phyloP scores from a whole-genome alignment of 2,329 filamentous ascomycete genomes.

The Botrytis aclada region DNA sequence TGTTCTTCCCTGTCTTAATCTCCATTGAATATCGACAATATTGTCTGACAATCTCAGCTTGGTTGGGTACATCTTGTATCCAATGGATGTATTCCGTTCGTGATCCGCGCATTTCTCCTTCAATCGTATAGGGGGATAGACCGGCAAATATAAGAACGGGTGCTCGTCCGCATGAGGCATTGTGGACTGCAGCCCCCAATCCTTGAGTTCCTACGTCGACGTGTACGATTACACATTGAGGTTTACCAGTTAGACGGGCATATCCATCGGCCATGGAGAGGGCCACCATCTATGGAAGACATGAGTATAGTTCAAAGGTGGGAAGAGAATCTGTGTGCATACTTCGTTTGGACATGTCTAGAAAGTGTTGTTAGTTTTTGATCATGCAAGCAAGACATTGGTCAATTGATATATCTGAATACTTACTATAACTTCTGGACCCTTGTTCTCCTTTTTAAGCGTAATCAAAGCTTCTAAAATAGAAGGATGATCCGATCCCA shows the following conservation, averaged over 20 bases:
- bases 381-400: not conserved
- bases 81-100: slow-evolving; percentile 76
- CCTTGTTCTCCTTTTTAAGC: slow-evolving; percentile 62
- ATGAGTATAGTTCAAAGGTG: slow-evolving; percentile 18
- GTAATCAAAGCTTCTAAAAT: slow-evolving; percentile 73
- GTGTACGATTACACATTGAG: slow-evolving; percentile 64
- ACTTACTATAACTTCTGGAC: slow-evolving; percentile 53
- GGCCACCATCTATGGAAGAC: slow-evolving; percentile 59
- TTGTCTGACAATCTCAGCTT: slow-evolving; percentile 68
- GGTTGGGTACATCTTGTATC: slow-evolving; percentile 75
- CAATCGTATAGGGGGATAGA: slow-evolving; percentile 68
- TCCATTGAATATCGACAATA: slow-evolving; percentile 71
- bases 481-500: slow-evolving; percentile 61
- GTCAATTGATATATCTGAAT: not conserved
- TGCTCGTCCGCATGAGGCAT: slow-evolving; percentile 65
- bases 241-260: slow-evolving; percentile 61
- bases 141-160: slow-evolving; percentile 72
- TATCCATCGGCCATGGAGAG: slow-evolving; percentile 76
- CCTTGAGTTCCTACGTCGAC: slow-evolving; percentile 78
- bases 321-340: slow-evolving; percentile 24
- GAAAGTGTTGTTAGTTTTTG: slow-evolving; percentile 2
- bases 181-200: slow-evolving; percentile 63
- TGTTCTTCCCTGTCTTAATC: slow-evolving; percentile 68
- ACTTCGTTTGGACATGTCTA: slow-evolving; percentile 65
- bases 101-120: slow-evolving; percentile 67